Base-by-base conservation (phyloP, 1,284 basidiomycete species). In the Ustilago bromivora region DNA sequence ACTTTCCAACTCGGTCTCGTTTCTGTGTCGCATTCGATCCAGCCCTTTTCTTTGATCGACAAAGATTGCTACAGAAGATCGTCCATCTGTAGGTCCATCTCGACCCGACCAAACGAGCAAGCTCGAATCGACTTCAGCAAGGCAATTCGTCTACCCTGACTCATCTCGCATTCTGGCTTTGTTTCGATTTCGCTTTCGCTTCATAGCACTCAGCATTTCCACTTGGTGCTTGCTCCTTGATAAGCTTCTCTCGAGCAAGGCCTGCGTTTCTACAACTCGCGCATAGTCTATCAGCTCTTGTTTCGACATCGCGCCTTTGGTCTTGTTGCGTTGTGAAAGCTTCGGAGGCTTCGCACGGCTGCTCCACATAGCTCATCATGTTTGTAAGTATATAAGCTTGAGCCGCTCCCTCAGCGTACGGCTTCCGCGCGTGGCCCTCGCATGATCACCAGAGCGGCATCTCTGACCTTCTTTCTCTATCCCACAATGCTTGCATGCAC, bases 341-440 rank as follows among this genome's bases (percentile, higher is more conserved):
- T 55, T 38, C 52, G 58, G 56, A n/a, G 62, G 46, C 52, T 31
- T 52, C n/a, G 32, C 36, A 36, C 57, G 46, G 31, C 66, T 19
- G n/a, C 31, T 49, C 36, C 23, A 56, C 15, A 56, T 31, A 35
- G 46, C 32, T 10, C 65, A 72, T 56, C 58, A 73, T 73, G 71
- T 73, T 73, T 65, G 70, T 72, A 57, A 49, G 70, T 72, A 53
- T 61, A 17, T 11, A 28, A 41, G 10, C 15, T n/a, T 8, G 6
- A 3, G 32, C 31, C 7, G 2, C 28, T 36, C n/a, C 15, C 17
- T 15, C 10, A 11, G 19, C 31, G 28, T 23, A 15, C 28, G 15
- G 10, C 23, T 15, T 28, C 10, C 23, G 12, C 6, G n/a, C 12
- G 23, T 51, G 3, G 28, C 28, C 0, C 31, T 4, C 23, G 31